Evolutionary conservation across 1,284 basidiomycete genomes (phyloP), one percentile per base, ranked within the genome.

Genomic region (Trametes pubescens): DNA sequence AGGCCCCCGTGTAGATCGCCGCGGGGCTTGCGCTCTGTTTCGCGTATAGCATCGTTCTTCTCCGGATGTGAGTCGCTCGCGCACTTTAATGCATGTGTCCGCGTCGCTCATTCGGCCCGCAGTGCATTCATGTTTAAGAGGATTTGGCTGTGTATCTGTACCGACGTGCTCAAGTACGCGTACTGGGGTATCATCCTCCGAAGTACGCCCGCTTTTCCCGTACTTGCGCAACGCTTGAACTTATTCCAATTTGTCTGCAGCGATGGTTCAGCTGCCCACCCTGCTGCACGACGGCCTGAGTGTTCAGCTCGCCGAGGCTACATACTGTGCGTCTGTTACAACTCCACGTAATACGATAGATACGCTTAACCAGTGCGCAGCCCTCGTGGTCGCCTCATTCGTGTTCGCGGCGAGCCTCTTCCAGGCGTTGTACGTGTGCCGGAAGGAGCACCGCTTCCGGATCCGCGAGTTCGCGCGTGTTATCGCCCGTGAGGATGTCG

Each of bases 61-160:
- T 58, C 6, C 55, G 56, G 29, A 54, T 62, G 61, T 58, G 29
- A 37, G 61, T 54, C 10, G n/a, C 34, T 9, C 9, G 6, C 18
- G 10, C 16, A 13, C n/a, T 7, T 7, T 21, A 7, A 24, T 32
- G 2, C 3, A 3, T 1, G 22, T 24, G 21, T 18, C 43, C 11
- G 48, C 7, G 26, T 4, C 43, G 22, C n/a, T 46, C 5, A 53
- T 43, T n/a, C 11, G 11, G 2, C n/a, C 18, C 14, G 22, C 29
- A 61, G 59, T 10, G 46, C 46, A 1, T 35, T 16, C 46, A 61
- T 61, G 32, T 55, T 40, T 52, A 40, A 55, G 52, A 61, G 51
- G 8, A 16, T 18, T 1, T 55, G 59, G 59, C 16, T 55, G 11
- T 55, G 44, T 43, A 18, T 24, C 18, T n/a, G 21, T 8, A 29